Conservation (phyloP, 805 yeast genomes). For the Komagataella phaffii region DNA sequence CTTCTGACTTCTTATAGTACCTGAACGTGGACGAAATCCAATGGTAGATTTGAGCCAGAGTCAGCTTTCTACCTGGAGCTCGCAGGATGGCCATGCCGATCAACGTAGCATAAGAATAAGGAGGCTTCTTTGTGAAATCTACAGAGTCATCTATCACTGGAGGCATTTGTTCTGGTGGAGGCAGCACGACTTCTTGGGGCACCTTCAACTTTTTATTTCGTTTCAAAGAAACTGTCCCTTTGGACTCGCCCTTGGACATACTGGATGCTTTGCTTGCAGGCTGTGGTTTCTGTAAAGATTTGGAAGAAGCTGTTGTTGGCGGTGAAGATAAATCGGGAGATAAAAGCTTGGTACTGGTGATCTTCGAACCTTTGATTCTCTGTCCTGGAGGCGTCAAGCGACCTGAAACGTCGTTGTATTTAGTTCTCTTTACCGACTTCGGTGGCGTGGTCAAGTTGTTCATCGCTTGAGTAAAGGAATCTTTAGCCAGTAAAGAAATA, state of each 20-base stretch:
- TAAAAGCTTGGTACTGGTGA: conserved; percentile 6
- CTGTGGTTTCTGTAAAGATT: conserved; percentile 5
- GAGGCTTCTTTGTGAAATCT: conserved; percentile 49
- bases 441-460: background rate
- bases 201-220: conserved; percentile 9
- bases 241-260: background rate
- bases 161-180: conserved; percentile 26
- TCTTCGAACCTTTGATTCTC: background rate
- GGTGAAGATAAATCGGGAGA: conserved; percentile 37
- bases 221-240: conserved; percentile 1
- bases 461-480: background rate
- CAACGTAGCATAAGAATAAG: conserved; percentile 84
- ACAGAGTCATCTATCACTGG: conserved; percentile 32
- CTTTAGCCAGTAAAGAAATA: background rate
- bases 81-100: conserved; percentile 88
- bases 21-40: conserved; percentile 86
- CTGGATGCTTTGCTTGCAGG: conserved; percentile 9
- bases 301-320: conserved; percentile 7
- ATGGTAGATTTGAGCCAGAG: conserved; percentile 72
- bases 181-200: conserved; percentile 17
- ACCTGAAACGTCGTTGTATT: background rate
- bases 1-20: conserved; percentile 72
- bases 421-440: background rate
- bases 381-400: background rate
- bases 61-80: conserved; percentile 57